phyloP scores from a whole-genome alignment of 2,329 filamentous ascomycete species.

The Fusarium piperis region DNA sequence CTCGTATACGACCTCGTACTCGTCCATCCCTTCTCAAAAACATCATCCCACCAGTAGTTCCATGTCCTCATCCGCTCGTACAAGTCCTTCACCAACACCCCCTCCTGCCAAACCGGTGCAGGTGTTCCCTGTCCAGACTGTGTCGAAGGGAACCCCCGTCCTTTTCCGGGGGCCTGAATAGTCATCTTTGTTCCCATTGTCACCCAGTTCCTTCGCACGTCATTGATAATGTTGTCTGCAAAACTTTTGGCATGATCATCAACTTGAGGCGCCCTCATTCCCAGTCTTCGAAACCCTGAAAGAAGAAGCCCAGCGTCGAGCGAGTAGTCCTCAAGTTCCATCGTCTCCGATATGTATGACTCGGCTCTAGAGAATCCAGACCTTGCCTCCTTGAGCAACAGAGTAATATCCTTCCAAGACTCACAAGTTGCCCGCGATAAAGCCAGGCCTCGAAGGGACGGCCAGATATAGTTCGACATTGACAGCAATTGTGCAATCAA shows the following conservation, averaged over 20 bases:
- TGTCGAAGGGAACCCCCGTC: slow-evolving; percentile 42
- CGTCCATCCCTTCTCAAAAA: slow-evolving; percentile 19
- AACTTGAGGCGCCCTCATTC: neutral
- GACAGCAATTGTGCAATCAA: slow-evolving; percentile 43
- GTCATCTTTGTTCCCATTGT: slow-evolving; percentile 46
- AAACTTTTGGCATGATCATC: slow-evolving; percentile 52
- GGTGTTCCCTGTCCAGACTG: slow-evolving; percentile 50
- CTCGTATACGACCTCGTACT: slow-evolving; percentile 3
- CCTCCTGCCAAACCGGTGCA: slow-evolving; percentile 45
- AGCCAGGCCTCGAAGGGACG: slow-evolving; percentile 38
- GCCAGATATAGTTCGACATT: slow-evolving; percentile 46
- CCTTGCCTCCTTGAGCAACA: slow-evolving; percentile 26
- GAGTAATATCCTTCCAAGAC: slow-evolving; percentile 32
- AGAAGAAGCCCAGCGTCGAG: slow-evolving; percentile 37
- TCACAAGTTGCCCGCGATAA: slow-evolving; percentile 8
- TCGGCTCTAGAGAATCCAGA: slow-evolving; percentile 30
- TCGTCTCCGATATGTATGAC: slow-evolving; percentile 27
- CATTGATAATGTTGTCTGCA: slow-evolving; percentile 53
- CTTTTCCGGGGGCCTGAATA: slow-evolving; percentile 51
- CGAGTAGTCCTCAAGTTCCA: slow-evolving; percentile 24
- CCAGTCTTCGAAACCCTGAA: slow-evolving; percentile 22
- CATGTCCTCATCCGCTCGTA: slow-evolving; percentile 46
- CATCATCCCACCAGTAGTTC: slow-evolving; percentile 46
- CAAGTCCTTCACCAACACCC: slow-evolving; percentile 46
- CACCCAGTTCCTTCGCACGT: slow-evolving; percentile 58